Evolutionary conservation across 768 basidiomycete species (phyloP).

Genomic region (Kwoniella sp.): DNA sequence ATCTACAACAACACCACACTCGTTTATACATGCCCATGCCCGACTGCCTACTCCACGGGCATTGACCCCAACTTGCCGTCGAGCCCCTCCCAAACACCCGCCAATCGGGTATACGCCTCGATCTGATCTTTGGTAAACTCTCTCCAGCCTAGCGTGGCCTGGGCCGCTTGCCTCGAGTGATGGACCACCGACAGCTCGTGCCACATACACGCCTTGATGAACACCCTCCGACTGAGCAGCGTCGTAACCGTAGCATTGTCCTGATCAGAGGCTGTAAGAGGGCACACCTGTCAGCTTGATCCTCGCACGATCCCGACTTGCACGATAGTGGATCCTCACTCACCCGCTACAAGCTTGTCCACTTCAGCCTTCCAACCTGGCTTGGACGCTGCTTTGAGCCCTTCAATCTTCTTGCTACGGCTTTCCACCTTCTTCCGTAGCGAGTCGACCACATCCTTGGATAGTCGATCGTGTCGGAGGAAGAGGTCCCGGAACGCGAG

Average conservation of each 20-base stretch:
- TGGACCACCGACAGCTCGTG: slow-evolving; percentile 88
- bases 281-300: not conserved
- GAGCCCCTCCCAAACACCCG: slow-evolving; percentile 70
- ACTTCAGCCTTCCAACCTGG: slow-evolving; percentile 83
- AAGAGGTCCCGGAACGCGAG: slow-evolving; percentile 81
- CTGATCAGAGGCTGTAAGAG: slow-evolving; percentile 62
- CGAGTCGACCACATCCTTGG: slow-evolving; percentile 79
- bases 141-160: slow-evolving; percentile 69
- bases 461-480: slow-evolving; percentile 75
- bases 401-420: slow-evolving; percentile 70
- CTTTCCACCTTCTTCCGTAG: slow-evolving; percentile 79
- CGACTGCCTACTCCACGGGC: slow-evolving; percentile 70
- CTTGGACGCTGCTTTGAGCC: slow-evolving; percentile 64
- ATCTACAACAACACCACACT: not conserved
- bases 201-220: slow-evolving; percentile 89
- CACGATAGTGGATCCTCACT: not conserved
- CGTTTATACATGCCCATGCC: not conserved
- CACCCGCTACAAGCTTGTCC: slow-evolving; percentile 60
- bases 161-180: slow-evolving; percentile 81
- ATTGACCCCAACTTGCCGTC: slow-evolving; percentile 68
- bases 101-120: slow-evolving; percentile 61
- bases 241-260: slow-evolving; percentile 77
- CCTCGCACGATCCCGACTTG: not conserved
- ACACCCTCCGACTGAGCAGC: slow-evolving; percentile 72
- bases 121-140: slow-evolving; percentile 70